phyloP scores from a whole-genome alignment of 805 yeast species.

The Saccharomycopsis javanensis region DNA sequence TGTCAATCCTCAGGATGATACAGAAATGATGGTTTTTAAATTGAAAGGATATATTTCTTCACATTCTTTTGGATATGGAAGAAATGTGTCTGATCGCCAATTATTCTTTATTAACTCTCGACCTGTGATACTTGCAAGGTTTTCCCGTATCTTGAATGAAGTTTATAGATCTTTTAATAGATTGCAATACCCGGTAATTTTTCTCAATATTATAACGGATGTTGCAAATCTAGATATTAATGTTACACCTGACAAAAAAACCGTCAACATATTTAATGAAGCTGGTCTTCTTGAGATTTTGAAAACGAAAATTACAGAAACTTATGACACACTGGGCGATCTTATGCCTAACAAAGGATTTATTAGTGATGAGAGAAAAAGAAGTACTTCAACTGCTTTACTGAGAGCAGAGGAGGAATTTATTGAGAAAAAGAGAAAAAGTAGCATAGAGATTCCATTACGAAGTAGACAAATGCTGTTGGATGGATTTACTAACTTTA shows the following conservation, averaged over 20 bases:
- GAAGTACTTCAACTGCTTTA: background rate
- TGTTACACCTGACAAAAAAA: slow-evolving; percentile 85
- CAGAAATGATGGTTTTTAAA: slow-evolving; percentile 27
- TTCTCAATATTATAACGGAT: slow-evolving; percentile 48
- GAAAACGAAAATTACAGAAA: background rate
- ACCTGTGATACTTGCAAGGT: slow-evolving; percentile 52
- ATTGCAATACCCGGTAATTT: slow-evolving; percentile 62
- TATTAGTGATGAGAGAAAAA: background rate
- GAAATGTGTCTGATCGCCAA: slow-evolving; percentile 68
- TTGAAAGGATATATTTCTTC: slow-evolving; percentile 62
- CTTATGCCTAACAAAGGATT: slow-evolving; percentile 26
- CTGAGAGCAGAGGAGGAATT: slow-evolving; percentile 7
- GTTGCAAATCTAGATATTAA: slow-evolving; percentile 63
- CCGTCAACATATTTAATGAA: slow-evolving; percentile 61
- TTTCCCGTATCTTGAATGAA: slow-evolving; percentile 59
- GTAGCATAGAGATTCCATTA: background rate
- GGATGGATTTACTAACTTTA: background rate
- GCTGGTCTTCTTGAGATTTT: slow-evolving; percentile 7
- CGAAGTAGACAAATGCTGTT: background rate
- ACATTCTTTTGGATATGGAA: slow-evolving; percentile 69
- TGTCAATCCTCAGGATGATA: slow-evolving; percentile 12
- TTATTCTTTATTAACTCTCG: slow-evolving; percentile 62
- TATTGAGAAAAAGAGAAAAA: background rate
- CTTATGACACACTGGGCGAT: slow-evolving; percentile 22
- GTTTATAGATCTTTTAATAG: slow-evolving; percentile 62